A percentile compares a stretch with the other conserved stretches of the same genome.
phyloP scores from a whole-genome alignment of 768 basidiomycete species.

The Dacryopinax primogenitus region DNA sequence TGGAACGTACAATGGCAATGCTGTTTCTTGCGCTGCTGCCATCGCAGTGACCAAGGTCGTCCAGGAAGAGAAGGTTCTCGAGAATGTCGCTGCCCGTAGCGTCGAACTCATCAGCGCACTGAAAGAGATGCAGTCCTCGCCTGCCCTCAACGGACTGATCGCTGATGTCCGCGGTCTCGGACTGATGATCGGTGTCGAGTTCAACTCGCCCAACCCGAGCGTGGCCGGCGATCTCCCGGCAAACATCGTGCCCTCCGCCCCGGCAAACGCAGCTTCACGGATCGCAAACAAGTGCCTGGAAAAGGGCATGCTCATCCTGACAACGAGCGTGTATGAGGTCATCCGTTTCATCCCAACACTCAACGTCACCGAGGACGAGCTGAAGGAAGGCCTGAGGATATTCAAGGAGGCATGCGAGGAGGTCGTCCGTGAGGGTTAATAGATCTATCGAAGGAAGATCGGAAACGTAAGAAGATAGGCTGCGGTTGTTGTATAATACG shows the following conservation, averaged over 20 bases:
- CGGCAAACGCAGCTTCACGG: constrained; percentile 48
- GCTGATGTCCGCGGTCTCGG: constrained; percentile 81
- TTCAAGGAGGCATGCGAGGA: constrained; percentile 52
- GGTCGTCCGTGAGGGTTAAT: constrained; percentile 28
- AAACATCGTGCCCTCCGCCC: constrained; percentile 25
- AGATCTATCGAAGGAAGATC: background rate
- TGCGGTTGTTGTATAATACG: background rate
- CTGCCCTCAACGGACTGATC: constrained; percentile 43
- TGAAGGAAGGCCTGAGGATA: constrained; percentile 38
- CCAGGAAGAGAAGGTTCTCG: constrained; percentile 63
- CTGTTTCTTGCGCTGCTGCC: constrained; percentile 84
- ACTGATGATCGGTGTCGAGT: constrained; percentile 79
- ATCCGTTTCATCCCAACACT: constrained; percentile 88
- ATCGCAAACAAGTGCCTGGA: constrained; percentile 72
- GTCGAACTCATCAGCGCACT: constrained; percentile 56
- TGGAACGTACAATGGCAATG: constrained; percentile 86
- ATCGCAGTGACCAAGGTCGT: constrained; percentile 68
- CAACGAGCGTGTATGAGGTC: constrained; percentile 79
- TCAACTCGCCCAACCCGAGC: constrained; percentile 49
- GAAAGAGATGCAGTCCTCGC: constrained; percentile 41
- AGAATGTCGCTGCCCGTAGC: constrained; percentile 63
- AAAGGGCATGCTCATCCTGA: constrained; percentile 74
- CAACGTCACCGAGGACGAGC: constrained; percentile 62
- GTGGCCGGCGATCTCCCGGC: constrained; percentile 24
- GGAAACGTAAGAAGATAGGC: no score